Base-by-base conservation (phyloP, 441 rosid species). In the Cnidoscolus chayamansa region DNA sequence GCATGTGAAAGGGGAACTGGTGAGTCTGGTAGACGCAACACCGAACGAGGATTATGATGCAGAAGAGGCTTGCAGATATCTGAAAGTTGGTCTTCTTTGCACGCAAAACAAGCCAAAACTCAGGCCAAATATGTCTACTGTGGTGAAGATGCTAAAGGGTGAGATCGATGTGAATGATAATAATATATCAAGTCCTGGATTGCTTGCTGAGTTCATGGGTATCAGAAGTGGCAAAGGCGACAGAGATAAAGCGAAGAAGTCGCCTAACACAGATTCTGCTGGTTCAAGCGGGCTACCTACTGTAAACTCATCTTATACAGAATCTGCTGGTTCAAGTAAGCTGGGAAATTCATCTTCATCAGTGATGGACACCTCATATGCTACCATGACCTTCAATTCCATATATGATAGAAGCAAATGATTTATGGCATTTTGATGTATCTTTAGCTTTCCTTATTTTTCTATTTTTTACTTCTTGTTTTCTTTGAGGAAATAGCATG, bases 21-120 rank as follows among this genome's bases (percentile, higher is more conserved):
- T 5, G 20, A 68, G 54, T 7, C 43, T 84, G 73, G 84, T 79
- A 0, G 93, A 85, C 63, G 0, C 74, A 20, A 75, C 81, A 30
- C 17, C 86, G 74, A 50, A 65, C 2, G 82, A 65, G 7, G 81
- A 84, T 64, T 80, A 51, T 15, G 77, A 84, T 5, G 55, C 40
- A 10, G 85, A 81, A 73, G 93, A 86, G 74, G 87, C 84, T 60
- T 65, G 73, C 65, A 84, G 62, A 56, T 89, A 70, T 80, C 68
- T 89, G 62, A 89, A 83, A 81, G 80, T 89, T 54, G 87, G 84
- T 7, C 88, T 89, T 55, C 82, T 89, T 13, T 87, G 93, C 87
- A 87, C 88, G 55, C 93, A 89, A 74, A 88, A 86, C 48, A 58
- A 51, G 77, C 81, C 91, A 15, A 85, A 81, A 74, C 80, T 76